Conservation (phyloP, 805 yeast genomes). For the Yamadazyma philogaea region DNA sequence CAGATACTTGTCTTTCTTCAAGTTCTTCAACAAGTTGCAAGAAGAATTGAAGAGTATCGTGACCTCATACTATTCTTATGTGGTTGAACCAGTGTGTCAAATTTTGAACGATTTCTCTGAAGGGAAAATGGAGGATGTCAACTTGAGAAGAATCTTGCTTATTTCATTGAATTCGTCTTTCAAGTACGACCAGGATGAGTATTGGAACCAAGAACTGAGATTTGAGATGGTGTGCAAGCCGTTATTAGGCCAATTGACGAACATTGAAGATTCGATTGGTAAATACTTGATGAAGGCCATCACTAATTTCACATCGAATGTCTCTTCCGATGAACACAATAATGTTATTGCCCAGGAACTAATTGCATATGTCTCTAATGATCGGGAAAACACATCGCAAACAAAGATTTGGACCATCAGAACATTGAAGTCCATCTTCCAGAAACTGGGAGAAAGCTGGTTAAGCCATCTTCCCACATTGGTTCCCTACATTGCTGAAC, state of each 20-base stretch:
- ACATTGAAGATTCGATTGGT: slow-evolving; percentile 72
- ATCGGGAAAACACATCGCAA: slow-evolving; percentile 57
- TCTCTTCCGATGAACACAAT: slow-evolving; percentile 67
- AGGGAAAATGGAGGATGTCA: slow-evolving; percentile 41
- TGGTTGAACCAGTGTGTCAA: slow-evolving; percentile 67
- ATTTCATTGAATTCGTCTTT: slow-evolving; percentile 77
- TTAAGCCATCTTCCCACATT: slow-evolving; percentile 84
- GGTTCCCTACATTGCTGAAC: slow-evolving; percentile 93
- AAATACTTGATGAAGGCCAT: slow-evolving; percentile 77
- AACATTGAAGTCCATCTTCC: slow-evolving; percentile 75
- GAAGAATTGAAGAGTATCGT: slow-evolving; percentile 81
- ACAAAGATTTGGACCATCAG: slow-evolving; percentile 83
- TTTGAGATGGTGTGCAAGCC: slow-evolving; percentile 68
- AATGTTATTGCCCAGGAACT: slow-evolving; percentile 52
- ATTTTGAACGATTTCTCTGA: slow-evolving; percentile 50
- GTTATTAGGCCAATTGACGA: slow-evolving; percentile 61
- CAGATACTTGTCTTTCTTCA: slow-evolving; percentile 72
- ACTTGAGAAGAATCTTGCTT: slow-evolving; percentile 69
- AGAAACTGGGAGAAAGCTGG: slow-evolving; percentile 95
- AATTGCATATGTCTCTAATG: slow-evolving; percentile 36
- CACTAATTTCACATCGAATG: slow-evolving; percentile 67
- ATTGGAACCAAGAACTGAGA: slow-evolving; percentile 87
- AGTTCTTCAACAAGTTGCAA: slow-evolving; percentile 80
- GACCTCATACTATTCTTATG: slow-evolving; percentile 82
- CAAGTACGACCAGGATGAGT: slow-evolving; percentile 87